Base-by-base conservation (phyloP, 179 eudicot species). In the Drosera spatulata region DNA sequence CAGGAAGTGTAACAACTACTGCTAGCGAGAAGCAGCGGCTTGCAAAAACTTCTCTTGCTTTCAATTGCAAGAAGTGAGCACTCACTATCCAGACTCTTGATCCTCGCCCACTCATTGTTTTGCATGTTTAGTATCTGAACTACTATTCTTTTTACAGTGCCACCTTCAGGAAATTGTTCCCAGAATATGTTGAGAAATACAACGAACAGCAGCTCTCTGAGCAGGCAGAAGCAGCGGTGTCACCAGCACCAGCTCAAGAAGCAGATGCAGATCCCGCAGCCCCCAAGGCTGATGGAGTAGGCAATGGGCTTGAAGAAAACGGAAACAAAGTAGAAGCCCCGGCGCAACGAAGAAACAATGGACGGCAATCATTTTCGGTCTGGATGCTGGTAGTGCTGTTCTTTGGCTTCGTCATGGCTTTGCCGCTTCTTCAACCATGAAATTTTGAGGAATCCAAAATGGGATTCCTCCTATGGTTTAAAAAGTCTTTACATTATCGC, bases 341-440 rank as follows among this genome's bases (percentile, higher is more conserved):
- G 4, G 71, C 55, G 56, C 81, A 75, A 53, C 56, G 63, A 63
- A 74, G 69, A 70, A 70, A 80, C 60, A 71, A 60, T 55, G 72
- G 64, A 75, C 66, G 75, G 66, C 73, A 73, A 42, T 66, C 88
- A 2, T 49, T 91, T 49, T 91, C 96, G 10, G 69, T 77, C 4
- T 91, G 97, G 96, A 61, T 83, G 77, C 66, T 88, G 56, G 37
- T 88, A 59, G 49, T 88, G 75, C 72, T 85, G 60, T 69, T 83
- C 56, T 81, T 91, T 53, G 91, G 91, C 58, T 43, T 79, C 61
- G 84, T 91, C 40, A 88, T 91, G 88, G 85, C 96, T 2, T 72
- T 91, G 74, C 96, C 98, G 41, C 72, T 91, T 65, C 95, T 91
- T 65, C 96, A 91, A 69, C 83, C 75, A 64, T 88, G 81, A 87